A percentile compares a stretch with the other conserved stretches of the same genome.
These are phyloP conservation scores for Aspergillus niger DNA, from an alignment of 2,329 filamentous ascomycete genomes.

Conservation along the genomic window DNA sequence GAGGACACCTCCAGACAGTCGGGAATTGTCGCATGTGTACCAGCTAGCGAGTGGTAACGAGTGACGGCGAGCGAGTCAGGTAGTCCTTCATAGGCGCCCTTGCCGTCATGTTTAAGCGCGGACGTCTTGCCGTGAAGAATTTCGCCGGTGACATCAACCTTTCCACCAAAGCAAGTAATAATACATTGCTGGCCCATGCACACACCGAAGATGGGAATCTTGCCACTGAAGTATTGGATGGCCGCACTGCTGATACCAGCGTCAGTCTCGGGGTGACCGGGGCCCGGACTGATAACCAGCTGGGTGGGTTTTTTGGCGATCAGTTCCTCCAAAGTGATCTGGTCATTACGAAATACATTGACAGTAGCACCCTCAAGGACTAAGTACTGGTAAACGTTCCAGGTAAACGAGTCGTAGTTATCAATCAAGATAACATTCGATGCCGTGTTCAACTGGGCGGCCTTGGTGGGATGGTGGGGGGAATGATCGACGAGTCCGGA, in stretches of 20 bases:
- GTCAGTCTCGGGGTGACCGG: conserved; percentile 87
- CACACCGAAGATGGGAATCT: conserved; percentile 93
- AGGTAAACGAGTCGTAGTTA: conserved; percentile 99
- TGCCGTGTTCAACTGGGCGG: conserved; percentile 72
- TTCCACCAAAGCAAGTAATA: conserved; percentile 87
- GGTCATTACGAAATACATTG: conserved; percentile 88
- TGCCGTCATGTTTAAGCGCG: conserved; percentile 80
- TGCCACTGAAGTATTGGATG: conserved; percentile 87
- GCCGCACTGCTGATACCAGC: conserved; percentile 91
- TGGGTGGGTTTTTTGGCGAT: conserved; percentile 85
- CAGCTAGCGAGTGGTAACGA: conserved; percentile 92
- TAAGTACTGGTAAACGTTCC: conserved; percentile 99
- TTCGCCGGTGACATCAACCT: conserved; percentile 89
- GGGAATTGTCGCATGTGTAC: conserved; percentile 84
- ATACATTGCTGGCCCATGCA: conserved; percentile 99
- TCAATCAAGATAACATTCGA: conserved; percentile 94
- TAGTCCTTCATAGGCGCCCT: conserved; percentile 87
- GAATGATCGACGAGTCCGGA: conserved; percentile 73
- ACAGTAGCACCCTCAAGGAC: conserved; percentile 93
- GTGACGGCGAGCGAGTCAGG: conserved; percentile 82
- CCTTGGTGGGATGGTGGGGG: conserved; percentile 73
- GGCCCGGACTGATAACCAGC: conserved; percentile 90
- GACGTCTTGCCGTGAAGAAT: conserved; percentile 98
- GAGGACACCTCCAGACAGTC: conserved; percentile 85
- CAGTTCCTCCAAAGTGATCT: conserved; percentile 81